These are phyloP conservation scores for Neurospora cerealis DNA, from an alignment of 495 filamentous ascomycete genomes.

Conservation along the genomic window DNA sequence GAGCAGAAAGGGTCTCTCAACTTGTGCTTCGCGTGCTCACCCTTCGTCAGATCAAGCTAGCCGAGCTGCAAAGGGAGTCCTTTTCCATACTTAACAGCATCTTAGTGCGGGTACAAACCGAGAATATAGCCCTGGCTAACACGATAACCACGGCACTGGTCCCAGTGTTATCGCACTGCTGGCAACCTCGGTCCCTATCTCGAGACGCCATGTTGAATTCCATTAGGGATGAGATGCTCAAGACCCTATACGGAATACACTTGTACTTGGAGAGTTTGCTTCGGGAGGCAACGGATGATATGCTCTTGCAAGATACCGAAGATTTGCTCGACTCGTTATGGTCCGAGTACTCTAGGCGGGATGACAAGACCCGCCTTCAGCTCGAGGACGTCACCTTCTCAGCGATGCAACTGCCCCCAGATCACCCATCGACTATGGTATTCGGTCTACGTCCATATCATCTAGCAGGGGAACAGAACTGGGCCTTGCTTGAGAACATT, in stretches of 20 bases:
- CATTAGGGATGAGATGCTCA: slow-evolving; percentile 50
- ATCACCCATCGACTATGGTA: slow-evolving; percentile 24
- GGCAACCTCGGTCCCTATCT: slow-evolving; percentile 55
- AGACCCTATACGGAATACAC: slow-evolving; percentile 57
- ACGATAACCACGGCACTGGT: slow-evolving; percentile 49
- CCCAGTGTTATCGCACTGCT: slow-evolving; percentile 61
- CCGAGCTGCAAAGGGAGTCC: slow-evolving; percentile 55
- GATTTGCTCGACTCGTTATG: slow-evolving; percentile 52
- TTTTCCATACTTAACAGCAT: slow-evolving; percentile 69
- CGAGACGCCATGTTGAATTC: slow-evolving; percentile 62
- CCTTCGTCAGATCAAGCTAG: slow-evolving; percentile 43
- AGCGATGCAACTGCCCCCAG: slow-evolving; percentile 22
- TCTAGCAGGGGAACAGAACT: slow-evolving; percentile 39
- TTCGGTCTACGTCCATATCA: slow-evolving; percentile 42
- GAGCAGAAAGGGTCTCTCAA: slow-evolving; percentile 46
- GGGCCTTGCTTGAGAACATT: slow-evolving; percentile 42
- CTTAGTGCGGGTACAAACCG: slow-evolving; percentile 51
- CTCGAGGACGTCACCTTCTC: slow-evolving; percentile 61
- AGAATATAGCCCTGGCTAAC: slow-evolving; percentile 53
- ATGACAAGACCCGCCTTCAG: slow-evolving; percentile 63
- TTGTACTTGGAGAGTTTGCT: slow-evolving; percentile 43
- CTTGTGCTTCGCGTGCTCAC: slow-evolving; percentile 53
- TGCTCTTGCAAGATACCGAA: slow-evolving; percentile 30
- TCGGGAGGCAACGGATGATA: slow-evolving; percentile 16
- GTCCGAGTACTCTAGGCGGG: slow-evolving; percentile 61